Evolutionary conservation across 768 basidiomycete genomes (phyloP).

Genomic region (Kwoniella dejecticola): DNA sequence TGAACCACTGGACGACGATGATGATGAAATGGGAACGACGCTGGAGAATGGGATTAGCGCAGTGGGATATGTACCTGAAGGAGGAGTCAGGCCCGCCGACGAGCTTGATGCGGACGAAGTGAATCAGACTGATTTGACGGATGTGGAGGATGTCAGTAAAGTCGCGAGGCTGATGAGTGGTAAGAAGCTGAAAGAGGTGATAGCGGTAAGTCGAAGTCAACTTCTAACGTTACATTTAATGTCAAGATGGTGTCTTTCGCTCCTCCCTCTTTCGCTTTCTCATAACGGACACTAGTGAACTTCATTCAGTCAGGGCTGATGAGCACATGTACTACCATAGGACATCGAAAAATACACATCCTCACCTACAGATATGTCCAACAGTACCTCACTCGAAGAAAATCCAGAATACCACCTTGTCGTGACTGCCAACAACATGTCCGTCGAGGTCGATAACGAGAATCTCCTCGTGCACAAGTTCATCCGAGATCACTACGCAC

Average conservation of each 20-base stretch:
- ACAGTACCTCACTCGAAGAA: constrained; percentile 70
- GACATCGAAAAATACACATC: constrained; percentile 84
- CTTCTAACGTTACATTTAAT: too few species aligned
- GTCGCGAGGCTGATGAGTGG: constrained; percentile 87
- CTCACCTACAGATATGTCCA: constrained; percentile 75
- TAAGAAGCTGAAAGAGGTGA: constrained; percentile 81
- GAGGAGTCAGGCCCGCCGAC: constrained; percentile 89
- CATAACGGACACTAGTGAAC: too few species aligned
- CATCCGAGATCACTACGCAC: constrained; percentile 94
- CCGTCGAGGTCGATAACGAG: constrained; percentile 98
- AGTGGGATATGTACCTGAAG: constrained; percentile 57
- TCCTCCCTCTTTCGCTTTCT: too few species aligned
- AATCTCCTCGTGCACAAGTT: constrained; percentile 98
- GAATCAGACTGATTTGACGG: constrained; percentile 85
- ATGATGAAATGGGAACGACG: constrained; percentile 60
- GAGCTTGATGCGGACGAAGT: constrained; percentile 94
- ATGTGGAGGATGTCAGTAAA: constrained; percentile 78
- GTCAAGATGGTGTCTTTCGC: too few species aligned
- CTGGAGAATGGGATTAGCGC: constrained; percentile 65
- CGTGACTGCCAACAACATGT: constrained; percentile 95
- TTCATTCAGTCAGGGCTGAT: too few species aligned
- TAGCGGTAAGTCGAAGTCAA: constrained; percentile 70
- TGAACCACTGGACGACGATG: constrained; percentile 57
- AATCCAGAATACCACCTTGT: constrained; percentile 96
- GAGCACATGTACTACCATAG: constrained; percentile 60